A percentile compares a stretch with the other conserved stretches of the same genome.
Conservation (phyloP, 1,284 basidiomycete genomes). For the Polyporus tsugae region DNA sequence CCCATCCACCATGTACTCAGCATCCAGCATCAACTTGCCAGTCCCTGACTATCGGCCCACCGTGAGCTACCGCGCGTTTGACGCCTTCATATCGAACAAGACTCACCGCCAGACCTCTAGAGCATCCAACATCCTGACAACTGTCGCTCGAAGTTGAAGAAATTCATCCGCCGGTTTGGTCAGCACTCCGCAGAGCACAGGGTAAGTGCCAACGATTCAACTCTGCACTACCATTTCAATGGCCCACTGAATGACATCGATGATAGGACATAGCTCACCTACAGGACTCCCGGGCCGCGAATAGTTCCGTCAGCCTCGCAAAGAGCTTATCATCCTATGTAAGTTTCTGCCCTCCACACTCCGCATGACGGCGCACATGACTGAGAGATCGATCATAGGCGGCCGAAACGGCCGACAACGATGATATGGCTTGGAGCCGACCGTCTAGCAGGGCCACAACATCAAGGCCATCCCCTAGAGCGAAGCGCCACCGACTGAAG, state of each 20-base stretch:
- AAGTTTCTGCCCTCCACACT: not conserved
- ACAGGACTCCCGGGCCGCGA: not conserved
- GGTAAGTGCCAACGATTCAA: not conserved
- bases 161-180: slow-evolving; percentile 12
- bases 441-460: slow-evolving; percentile 12
- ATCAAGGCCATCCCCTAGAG: not conserved
- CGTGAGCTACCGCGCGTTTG: not conserved
- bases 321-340: slow-evolving; percentile 7
- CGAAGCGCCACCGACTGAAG: not conserved
- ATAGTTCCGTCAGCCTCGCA: not conserved
- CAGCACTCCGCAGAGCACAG: not conserved
- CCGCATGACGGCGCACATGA: no score
- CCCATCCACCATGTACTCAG: slow-evolving; percentile 10
- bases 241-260: not conserved
- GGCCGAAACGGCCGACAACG: slow-evolving; percentile 6
- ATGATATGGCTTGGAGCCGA: slow-evolving; percentile 14
- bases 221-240: not conserved
- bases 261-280: not conserved
- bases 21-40: slow-evolving; percentile 10
- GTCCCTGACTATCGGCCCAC: not conserved
- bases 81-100: not conserved
- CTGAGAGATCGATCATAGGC: not conserved
- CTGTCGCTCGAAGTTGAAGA: slow-evolving; percentile 10
- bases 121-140: not conserved
- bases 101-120: not conserved